Base-by-base conservation (phyloP, 2,329 filamentous ascomycete species). In the Purpureocillium lavendulum region DNA sequence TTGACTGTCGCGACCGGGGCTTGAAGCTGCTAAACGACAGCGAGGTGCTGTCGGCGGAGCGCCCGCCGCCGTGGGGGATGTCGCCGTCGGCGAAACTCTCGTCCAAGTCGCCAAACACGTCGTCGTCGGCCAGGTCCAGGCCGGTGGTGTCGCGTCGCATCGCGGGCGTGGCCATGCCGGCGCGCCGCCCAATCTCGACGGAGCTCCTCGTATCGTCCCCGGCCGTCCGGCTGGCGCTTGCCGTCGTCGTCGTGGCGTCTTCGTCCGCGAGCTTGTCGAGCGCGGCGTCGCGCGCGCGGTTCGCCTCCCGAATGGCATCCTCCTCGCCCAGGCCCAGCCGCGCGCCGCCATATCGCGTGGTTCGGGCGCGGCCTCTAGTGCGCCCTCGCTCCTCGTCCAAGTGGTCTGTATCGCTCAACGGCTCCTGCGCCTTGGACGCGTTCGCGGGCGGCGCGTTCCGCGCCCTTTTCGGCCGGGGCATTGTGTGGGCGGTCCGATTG, bases 21-120 rank as follows among this genome's bases (percentile, higher is more conserved):
- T 64, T 67, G 49, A 72, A 70, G 41, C 63, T 62, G 45, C 62
- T 66, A 24, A 71, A 54, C 21, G 66, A 71, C 43, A 72, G 58
- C 1, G 63, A 64, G 0, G 71, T 71, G 2, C 64, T 64, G 31
- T 71, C 68, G 6, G 57, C 56, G 1, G 69, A 69, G 35, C 54
- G 56, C 21, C 21, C 21, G 36, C 58, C 48, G 13, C 55, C 60
- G 7, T 46, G 51, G 2, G 57, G 55, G 3, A 60, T 49, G 7
- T 58, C 53, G 10, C 62, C 62, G 29, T 66, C 63, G 9, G 61
- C 60, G 36, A 69, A 69, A 40, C 64, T 62, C 32, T 62, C 62
- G 39, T 63, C 65, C 7, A 71, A 51, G 37, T 65, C 58, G 11
- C 65, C 66, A 52, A 75, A 74, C 18, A 70, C 56, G 28, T 66